These are phyloP conservation scores for Rubroshorea leprosula DNA, from an alignment of 345 rosid species.

Conservation along the genomic window DNA sequence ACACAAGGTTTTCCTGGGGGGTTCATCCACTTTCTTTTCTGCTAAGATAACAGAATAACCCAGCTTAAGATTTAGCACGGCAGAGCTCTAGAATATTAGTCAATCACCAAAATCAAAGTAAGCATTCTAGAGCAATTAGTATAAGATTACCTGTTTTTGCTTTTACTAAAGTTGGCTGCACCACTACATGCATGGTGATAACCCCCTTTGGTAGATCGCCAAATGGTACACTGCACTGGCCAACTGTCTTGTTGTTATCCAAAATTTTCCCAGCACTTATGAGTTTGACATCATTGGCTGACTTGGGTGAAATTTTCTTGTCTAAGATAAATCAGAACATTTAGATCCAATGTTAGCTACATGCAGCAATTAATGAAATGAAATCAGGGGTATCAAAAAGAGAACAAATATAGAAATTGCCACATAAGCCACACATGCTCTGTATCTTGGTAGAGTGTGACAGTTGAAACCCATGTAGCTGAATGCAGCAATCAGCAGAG, in stretches of 20 bases:
- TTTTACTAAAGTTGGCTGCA: constrained; percentile 69
- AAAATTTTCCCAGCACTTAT: constrained; percentile 85
- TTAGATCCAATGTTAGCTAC: constrained; percentile 3
- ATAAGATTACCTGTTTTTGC: constrained; percentile 58
- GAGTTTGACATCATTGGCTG: constrained; percentile 77
- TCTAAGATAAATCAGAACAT: constrained; percentile 33
- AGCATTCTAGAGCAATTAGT: neutral
- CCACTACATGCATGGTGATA: constrained; percentile 95
- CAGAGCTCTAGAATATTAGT: neutral
- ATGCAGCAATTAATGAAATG: neutral
- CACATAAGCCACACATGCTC: neutral
- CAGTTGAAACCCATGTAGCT: neutral
- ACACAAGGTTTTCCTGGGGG: constrained; percentile 44
- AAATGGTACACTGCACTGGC: constrained; percentile 75
- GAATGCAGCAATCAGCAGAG: too few relatives aligned
- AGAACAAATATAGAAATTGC: neutral
- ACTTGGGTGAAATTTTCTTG: constrained; percentile 67
- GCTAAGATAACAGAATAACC: constrained; percentile 17
- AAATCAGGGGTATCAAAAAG: neutral
- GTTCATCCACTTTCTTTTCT: constrained; percentile 70
- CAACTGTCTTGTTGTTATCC: constrained; percentile 81
- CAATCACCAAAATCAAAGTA: neutral
- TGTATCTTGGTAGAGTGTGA: neutral
- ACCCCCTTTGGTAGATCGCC: constrained; percentile 65
- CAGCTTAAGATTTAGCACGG: neutral